Evolutionary conservation across 2,329 filamentous ascomycete species (phyloP), one percentile per base, ranked within the genome.

Genomic region (Xylariaceae sp.): DNA sequence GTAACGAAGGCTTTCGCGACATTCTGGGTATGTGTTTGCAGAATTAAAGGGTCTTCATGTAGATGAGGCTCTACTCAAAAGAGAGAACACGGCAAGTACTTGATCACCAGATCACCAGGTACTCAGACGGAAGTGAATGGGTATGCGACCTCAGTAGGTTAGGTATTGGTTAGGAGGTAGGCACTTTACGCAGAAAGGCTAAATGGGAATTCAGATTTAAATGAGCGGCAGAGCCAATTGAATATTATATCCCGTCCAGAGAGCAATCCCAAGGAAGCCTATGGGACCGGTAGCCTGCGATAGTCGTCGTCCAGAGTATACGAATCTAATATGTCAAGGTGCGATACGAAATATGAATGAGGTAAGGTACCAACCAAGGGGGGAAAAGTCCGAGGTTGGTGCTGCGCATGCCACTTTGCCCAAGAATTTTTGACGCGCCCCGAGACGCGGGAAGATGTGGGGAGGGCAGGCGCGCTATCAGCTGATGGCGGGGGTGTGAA

Each of bases 391-490:
- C 14, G 32, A 37, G 32, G 32, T 16, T 37, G 32, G 32, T 3
- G 14, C 14, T 16, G 14, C 32, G n/a, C 3, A 16, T 37, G 32
- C 32, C 32, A 37, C 32, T 12, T 16, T 37, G 32, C 32, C 32
- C 32, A 37, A 37, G 7, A 37, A 37, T 37, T 37, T 37, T 37
- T 37, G 32, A 37, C 32, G 32, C 32, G 32, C 32, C 32, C 32
- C 32, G 14, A 37, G 4, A 9, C 32, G 32, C 16, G 56, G 50
- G 55, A 40, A 43, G 54, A 43, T 48, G 49, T 51, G 60, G 56
- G 56, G 59, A 57, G 44, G 57, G 59, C 42, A 65, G 70, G 70
- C 51, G 75, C 66, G 66, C 59, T 67, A 61, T 68, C 66, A 68
- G 63, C 61, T 68, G 66, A 68, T 54, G 49, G 60, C 57, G 52